Evolutionary conservation across 306 rosid species (phyloP), one percentile per base, ranked within the genome.

Genomic region (Delonix regia): DNA sequence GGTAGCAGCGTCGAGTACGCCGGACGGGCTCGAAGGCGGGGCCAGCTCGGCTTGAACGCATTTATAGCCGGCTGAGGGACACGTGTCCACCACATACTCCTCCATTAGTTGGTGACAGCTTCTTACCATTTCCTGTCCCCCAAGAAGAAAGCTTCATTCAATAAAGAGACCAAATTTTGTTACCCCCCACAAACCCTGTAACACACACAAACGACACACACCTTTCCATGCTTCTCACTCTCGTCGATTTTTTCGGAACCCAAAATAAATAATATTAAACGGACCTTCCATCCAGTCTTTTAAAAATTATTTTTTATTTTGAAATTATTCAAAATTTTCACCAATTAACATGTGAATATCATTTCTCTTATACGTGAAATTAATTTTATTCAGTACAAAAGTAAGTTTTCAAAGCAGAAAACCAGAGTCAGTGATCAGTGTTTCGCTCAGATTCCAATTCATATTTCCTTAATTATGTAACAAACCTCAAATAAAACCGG

Each of bases 21-120:
- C 97, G 21, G 79, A 78, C 0, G 97, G 97, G 60, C 96, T 90
- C 0, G 88, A 80, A 1, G 96, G 92, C 15, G 86, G 75, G 70
- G 76, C 51, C 38, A 61, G 60, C 79, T 80, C 87, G 59, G 59
- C 67, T 80, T 65, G 39, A 41, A 28, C 63, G 1, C 28, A 36
- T 71, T 87, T 86, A 4, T 15, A 67, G 76, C 68, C 33, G 8
- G 84, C 61, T 27, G 78, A 22, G 2, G 74, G 83, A 84, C 97
- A 90, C 89, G 90, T 85, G 97, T 85, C 94, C 30, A 85, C 51
- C 73, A 90, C 70, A 34, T 86, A 80, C 82, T 85, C 89, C 74
- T 88, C 89, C 98, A 93, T 93, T 45, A 93, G 94, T 88, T 93
- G 97, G 74, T 84, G 93, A 89, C 98, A 93, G 93, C 91, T 81